These are phyloP conservation scores for Scalesia atractyloides DNA, from an alignment of 129 eudicot genomes.

Conservation along the genomic window DNA sequence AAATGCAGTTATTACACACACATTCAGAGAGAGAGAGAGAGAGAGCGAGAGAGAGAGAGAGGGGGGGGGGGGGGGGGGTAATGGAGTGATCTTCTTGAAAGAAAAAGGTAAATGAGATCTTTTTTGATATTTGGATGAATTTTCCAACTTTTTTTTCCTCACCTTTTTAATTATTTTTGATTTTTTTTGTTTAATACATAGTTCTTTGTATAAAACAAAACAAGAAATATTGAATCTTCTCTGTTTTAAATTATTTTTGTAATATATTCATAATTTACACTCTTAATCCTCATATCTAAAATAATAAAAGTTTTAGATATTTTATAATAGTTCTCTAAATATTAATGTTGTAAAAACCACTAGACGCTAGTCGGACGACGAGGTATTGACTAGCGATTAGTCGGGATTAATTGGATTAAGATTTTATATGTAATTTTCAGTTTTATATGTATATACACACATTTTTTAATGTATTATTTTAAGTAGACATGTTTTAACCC, in stretches of 20 bases:
- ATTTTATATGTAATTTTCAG: too few species aligned
- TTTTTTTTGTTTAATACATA: neutral
- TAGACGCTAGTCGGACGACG: too few species aligned
- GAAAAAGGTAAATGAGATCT: constrained; percentile 31
- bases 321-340: too few species aligned
- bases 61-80: neutral
- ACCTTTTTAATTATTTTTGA: constrained; percentile 13
- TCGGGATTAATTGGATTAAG: too few species aligned
- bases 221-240: neutral
- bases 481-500: too few species aligned
- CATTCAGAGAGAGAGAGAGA: constrained; percentile 31
- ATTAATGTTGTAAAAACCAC: too few species aligned
- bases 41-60: constrained; percentile 26
- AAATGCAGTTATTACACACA: constrained; percentile 60
- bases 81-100: constrained; percentile 34
- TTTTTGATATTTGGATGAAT: constrained; percentile 39
- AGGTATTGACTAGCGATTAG: too few species aligned
- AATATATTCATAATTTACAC: too few species aligned
- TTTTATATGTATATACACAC: too few species aligned
- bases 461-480: too few species aligned
- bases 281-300: too few species aligned
- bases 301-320: too few species aligned
- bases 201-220: neutral
- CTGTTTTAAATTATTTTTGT: neutral
- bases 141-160: neutral